These are phyloP conservation scores for Lactarius sanguifluus DNA, from an alignment of 768 basidiomycete genomes.

Conservation along the genomic window DNA sequence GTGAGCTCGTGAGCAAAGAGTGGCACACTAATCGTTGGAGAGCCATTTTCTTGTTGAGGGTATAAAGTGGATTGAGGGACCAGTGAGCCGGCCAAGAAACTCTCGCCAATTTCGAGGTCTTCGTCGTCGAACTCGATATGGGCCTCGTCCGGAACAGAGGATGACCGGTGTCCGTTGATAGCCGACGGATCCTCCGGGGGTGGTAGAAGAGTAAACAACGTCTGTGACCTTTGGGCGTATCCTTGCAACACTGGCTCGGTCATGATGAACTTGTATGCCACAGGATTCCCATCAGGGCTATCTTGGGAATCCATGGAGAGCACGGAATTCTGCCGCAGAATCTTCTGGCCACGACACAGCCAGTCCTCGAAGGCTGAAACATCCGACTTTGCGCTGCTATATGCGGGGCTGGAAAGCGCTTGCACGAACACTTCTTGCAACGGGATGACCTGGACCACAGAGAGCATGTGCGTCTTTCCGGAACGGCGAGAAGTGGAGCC, in stretches of 20 bases:
- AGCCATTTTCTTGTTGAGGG: conserved; percentile 10
- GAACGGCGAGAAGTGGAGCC: not conserved
- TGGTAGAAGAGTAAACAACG: conserved; percentile 27
- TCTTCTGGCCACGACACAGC: conserved; percentile 31
- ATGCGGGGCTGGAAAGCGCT: conserved; percentile 32
- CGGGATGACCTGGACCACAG: conserved; percentile 24
- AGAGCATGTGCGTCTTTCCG: conserved; percentile 23
- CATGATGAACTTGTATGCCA: conserved; percentile 26
- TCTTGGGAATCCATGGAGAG: conserved; percentile 35
- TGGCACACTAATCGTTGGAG: conserved; percentile 24
- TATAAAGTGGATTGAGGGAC: conserved; percentile 26
- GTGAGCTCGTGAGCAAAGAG: conserved; percentile 29
- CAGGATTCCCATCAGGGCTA: not conserved
- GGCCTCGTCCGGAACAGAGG: conserved; percentile 17
- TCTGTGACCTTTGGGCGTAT: conserved; percentile 25
- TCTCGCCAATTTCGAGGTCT: conserved; percentile 67
- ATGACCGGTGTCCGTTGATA: conserved; percentile 26
- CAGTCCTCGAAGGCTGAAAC: conserved; percentile 30
- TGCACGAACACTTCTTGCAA: conserved; percentile 33
- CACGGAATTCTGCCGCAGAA: conserved; percentile 54
- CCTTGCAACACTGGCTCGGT: conserved; percentile 28
- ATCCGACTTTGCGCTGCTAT: conserved; percentile 29
- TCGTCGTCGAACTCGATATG: conserved; percentile 27
- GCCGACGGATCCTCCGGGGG: conserved; percentile 15
- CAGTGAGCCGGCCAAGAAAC: conserved; percentile 47